phyloP scores from a whole-genome alignment of 73 alveolate genomes.

The Paramecium sexaurelia region DNA sequence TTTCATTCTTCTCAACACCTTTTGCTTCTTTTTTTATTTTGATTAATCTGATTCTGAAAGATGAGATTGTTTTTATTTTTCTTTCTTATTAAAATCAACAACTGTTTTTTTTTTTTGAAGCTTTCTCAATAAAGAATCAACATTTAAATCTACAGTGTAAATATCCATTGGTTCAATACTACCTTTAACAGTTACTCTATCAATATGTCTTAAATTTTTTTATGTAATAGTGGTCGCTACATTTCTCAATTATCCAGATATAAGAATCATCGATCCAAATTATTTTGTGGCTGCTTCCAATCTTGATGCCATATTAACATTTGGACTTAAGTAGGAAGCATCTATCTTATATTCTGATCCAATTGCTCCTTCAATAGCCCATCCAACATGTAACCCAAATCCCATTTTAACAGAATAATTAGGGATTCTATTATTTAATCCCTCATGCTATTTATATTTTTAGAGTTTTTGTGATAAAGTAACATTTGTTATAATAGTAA shows the following conservation, averaged over 20 bases:
- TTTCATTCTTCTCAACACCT: conserved; percentile 62
- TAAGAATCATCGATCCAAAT: conserved; percentile 77
- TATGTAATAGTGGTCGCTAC: conserved; percentile 72
- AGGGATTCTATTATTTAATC: conserved; percentile 82
- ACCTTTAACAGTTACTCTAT: conserved; percentile 90
- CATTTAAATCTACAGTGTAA: conserved; percentile 85
- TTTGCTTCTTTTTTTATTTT: conserved; percentile 60
- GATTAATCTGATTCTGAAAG: background rate
- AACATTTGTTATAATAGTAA: conserved; percentile 80
- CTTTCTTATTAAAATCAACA: background rate
- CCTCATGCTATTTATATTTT: conserved; percentile 82
- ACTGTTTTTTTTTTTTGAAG: background rate
- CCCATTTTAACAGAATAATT: conserved; percentile 91
- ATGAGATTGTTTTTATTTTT: background rate
- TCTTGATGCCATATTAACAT: conserved; percentile 95
- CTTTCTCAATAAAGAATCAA: conserved; percentile 23
- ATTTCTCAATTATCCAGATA: conserved; percentile 80
- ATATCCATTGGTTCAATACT: conserved; percentile 81
- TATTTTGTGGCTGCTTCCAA: conserved; percentile 95
- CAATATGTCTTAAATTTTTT: conserved; percentile 78
- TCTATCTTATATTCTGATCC: conserved; percentile 93
- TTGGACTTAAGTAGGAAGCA: conserved; percentile 94
- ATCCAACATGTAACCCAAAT: conserved; percentile 93
- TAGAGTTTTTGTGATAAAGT: conserved; percentile 71
- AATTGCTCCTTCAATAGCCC: conserved; percentile 98